Conservation (phyloP, 1,284 basidiomycete species). For the Tetrapyrgos nigripes region DNA sequence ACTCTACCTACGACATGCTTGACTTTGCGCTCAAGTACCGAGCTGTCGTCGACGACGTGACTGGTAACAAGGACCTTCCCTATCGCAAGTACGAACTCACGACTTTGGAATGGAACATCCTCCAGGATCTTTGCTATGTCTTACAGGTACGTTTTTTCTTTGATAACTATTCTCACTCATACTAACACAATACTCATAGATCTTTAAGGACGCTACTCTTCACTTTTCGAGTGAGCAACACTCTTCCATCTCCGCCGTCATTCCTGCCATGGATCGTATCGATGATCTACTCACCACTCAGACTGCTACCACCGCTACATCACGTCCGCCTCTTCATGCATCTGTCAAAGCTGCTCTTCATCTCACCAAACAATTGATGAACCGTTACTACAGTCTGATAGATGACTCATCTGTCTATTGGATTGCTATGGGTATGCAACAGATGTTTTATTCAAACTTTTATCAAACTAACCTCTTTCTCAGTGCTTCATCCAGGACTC, state of each 20-base stretch:
- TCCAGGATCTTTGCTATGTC: too few relatives aligned
- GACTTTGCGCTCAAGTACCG: slow-evolving; percentile 26
- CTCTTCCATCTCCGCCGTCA: slow-evolving; percentile 35
- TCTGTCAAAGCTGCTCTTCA: slow-evolving; percentile 13
- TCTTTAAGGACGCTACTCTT: slow-evolving; percentile 10
- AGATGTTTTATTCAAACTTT: background rate
- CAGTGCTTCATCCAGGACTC: too few relatives aligned
- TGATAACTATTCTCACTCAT: background rate
- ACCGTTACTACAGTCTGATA: slow-evolving; percentile 34
- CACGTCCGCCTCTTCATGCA: slow-evolving; percentile 20
- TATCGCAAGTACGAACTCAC: too few relatives aligned
- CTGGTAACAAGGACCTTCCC: too few relatives aligned
- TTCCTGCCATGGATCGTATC: slow-evolving; percentile 42
- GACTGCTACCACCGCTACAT: background rate
- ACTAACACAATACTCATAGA: background rate
- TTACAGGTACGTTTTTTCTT: background rate
- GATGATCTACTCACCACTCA: slow-evolving; percentile 24
- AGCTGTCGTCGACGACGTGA: background rate
- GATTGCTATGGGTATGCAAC: slow-evolving; percentile 33
- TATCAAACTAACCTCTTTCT: too few relatives aligned
- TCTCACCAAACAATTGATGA: slow-evolving; percentile 25
- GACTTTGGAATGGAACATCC: too few relatives aligned
- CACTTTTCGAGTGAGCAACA: slow-evolving; percentile 35
- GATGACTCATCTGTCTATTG: slow-evolving; percentile 30
- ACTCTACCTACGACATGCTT: slow-evolving; percentile 29